Percentiles rank a stretch among this genome's conserved stretches.
Conservation (phyloP, 192 early-diverging fungal genomes). For the Radiomyces spectabilis region DNA sequence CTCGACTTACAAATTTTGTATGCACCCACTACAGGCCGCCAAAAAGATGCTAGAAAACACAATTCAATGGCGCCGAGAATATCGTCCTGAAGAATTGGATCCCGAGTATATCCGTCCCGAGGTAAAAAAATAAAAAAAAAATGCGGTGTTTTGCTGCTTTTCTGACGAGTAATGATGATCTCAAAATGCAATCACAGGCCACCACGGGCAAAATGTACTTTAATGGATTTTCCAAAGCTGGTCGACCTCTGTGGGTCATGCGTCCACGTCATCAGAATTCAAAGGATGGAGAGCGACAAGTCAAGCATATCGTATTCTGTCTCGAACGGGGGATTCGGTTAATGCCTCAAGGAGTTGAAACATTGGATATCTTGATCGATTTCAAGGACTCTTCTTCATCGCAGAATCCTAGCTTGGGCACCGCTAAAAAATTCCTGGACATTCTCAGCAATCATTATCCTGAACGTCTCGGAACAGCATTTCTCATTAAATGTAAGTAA, state of each 20-base stretch:
- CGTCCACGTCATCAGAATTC: slow-evolving; percentile 74
- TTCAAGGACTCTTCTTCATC: slow-evolving; percentile 56
- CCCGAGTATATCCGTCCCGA: slow-evolving; percentile 9
- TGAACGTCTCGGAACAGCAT: slow-evolving; percentile 53
- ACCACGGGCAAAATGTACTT: slow-evolving; percentile 76
- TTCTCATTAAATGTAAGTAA: slow-evolving; percentile 4
- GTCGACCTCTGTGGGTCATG: slow-evolving; percentile 70
- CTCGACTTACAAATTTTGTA: no score
- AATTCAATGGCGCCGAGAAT: slow-evolving; percentile 13
- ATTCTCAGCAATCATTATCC: slow-evolving; percentile 83
- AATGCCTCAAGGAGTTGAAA: slow-evolving; percentile 68
- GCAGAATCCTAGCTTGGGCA: slow-evolving; percentile 59
- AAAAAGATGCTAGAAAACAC: slow-evolving; percentile 14
- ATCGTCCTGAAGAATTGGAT: slow-evolving; percentile 11
- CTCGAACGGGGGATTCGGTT: slow-evolving; percentile 69
- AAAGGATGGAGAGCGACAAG: slow-evolving; percentile 56
- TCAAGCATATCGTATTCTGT: slow-evolving; percentile 73
- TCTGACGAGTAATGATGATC: no score
- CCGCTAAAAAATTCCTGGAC: slow-evolving; percentile 69
- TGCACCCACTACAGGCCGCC: neutral
- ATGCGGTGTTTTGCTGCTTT: no score
- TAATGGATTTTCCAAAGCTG: slow-evolving; percentile 68
- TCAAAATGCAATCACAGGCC: neutral
- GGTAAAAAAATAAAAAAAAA: slow-evolving; percentile 18
- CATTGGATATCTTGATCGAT: slow-evolving; percentile 70